Percentiles rank a stretch among this genome's conserved stretches.
These are phyloP conservation scores for Aquanectria penicillioides DNA, from an alignment of 2,329 filamentous ascomycete species.

Conservation along the genomic window DNA sequence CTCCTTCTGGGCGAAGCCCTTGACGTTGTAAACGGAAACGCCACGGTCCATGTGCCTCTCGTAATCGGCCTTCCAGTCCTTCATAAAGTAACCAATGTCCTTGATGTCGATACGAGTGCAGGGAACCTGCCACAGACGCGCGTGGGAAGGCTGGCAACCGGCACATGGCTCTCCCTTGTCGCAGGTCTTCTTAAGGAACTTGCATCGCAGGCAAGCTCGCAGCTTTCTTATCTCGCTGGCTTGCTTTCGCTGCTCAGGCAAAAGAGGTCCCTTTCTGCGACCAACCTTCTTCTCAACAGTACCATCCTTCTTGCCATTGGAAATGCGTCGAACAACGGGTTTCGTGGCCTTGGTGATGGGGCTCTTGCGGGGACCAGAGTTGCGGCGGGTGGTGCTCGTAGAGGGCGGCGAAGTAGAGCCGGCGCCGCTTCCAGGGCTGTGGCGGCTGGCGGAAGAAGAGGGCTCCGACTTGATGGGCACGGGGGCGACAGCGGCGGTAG, in stretches of 20 bases:
- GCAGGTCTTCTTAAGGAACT: conserved; percentile 99
- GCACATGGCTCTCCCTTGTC: conserved; percentile 97
- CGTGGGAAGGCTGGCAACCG: conserved; percentile 95
- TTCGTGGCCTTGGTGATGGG: conserved; percentile 84
- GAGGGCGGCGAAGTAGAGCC: conserved; percentile 70
- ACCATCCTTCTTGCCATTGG: conserved; percentile 80
- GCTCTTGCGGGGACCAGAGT: conserved; percentile 77
- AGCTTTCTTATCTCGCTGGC: conserved; percentile 97
- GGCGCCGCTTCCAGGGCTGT: conserved; percentile 69
- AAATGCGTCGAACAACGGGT: conserved; percentile 82
- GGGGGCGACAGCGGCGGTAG: conserved; percentile 73
- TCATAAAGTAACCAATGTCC: conserved; percentile 98
- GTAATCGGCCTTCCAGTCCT: conserved; percentile 98
- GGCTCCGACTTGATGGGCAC: conserved; percentile 72
- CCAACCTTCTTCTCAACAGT: conserved; percentile 90
- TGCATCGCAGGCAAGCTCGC: conserved; percentile 92
- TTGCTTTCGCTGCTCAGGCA: conserved; percentile 94
- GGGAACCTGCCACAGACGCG: conserved; percentile 95
- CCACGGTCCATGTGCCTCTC: conserved; percentile 88
- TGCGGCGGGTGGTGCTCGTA: conserved; percentile 70
- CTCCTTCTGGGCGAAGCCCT: conserved; percentile 78
- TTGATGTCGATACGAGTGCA: conserved; percentile 99
- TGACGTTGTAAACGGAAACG: conserved; percentile 94
- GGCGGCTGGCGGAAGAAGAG: conserved; percentile 61
- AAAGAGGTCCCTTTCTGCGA: conserved; percentile 85